Percentiles rank a stretch among this genome's conserved stretches.
Evolutionary conservation across 2,329 filamentous ascomycete genomes (phyloP).

Genomic region (Aureobasidium sp.): DNA sequence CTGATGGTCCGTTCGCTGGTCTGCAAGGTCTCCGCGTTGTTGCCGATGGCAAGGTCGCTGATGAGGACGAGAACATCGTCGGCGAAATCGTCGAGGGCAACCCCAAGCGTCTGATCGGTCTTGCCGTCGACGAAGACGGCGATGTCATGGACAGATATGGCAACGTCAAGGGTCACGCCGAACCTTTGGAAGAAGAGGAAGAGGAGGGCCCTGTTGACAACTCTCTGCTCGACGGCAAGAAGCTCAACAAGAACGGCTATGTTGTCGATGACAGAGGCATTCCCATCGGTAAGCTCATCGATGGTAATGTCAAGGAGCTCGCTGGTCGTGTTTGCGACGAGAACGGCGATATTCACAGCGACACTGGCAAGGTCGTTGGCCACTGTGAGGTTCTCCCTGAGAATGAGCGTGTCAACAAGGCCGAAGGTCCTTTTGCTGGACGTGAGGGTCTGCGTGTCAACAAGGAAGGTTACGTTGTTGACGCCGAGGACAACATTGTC

Average conservation of each 20-base stretch:
- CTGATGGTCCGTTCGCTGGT: conserved; percentile 45
- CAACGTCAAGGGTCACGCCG: conserved; percentile 55
- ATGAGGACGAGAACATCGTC: conserved; percentile 45
- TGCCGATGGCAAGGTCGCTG: conserved; percentile 42
- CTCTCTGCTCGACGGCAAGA: conserved; percentile 41
- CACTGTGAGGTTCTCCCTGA: conserved; percentile 61
- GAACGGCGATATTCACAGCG: conserved; percentile 64
- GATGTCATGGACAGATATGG: conserved; percentile 56
- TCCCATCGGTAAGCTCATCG: conserved; percentile 55
- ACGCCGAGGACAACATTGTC: conserved; percentile 45
- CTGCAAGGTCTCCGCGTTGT: conserved; percentile 44
- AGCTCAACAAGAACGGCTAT: conserved; percentile 45
- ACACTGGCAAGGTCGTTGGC: conserved; percentile 64
- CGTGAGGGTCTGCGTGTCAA: conserved; percentile 43
- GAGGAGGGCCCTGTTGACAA: conserved; percentile 37
- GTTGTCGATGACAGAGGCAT: conserved; percentile 45
- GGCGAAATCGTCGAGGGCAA: conserved; percentile 53
- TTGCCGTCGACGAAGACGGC: conserved; percentile 55
- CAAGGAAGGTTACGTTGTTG: conserved; percentile 42
- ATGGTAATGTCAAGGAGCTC: conserved; percentile 58
- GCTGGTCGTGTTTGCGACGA: conserved; percentile 64
- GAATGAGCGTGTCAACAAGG: conserved; percentile 50
- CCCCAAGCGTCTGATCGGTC: conserved; percentile 52
- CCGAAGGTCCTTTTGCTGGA: conserved; percentile 45
- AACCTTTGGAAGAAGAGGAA: conserved; percentile 46